A percentile compares a stretch with the other conserved stretches of the same genome.
phyloP scores from a whole-genome alignment of 192 early-diverging fungal genomes.

The Umbelopsis vinacea region DNA sequence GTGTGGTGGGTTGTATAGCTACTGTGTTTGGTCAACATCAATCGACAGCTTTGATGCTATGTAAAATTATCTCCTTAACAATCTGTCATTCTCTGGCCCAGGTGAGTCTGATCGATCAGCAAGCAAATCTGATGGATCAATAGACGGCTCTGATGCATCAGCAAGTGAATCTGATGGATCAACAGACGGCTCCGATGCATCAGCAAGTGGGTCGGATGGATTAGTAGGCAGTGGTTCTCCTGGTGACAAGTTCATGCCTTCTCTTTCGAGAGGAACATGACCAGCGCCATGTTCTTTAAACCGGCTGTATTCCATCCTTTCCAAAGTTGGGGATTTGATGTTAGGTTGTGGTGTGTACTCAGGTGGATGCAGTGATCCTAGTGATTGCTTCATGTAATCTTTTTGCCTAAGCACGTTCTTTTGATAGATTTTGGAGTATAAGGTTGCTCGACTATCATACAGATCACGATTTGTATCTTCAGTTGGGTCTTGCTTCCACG shows the following conservation, averaged over 20 bases:
- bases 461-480: neutral
- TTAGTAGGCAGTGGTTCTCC: neutral
- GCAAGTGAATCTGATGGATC: neutral
- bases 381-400: neutral
- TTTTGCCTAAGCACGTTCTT: neutral
- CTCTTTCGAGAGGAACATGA: neutral
- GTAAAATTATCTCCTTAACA: too few relatives aligned
- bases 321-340: neutral
- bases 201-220: neutral
- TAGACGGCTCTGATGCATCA: too few relatives aligned
- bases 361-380: neutral
- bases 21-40: too few relatives aligned
- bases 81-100: neutral
- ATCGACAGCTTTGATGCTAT: too few relatives aligned
- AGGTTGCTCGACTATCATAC: neutral
- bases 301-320: neutral
- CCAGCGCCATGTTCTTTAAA: neutral
- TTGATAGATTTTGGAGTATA: constrained; percentile 7
- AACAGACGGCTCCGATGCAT: too few relatives aligned
- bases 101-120: neutral
- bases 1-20: too few relatives aligned
- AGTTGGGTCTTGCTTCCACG: too few relatives aligned
- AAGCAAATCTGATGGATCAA: too few relatives aligned
- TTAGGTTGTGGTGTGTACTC: neutral
- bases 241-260: neutral